Evolutionary conservation across 805 yeast species (phyloP).

Genomic region (Candida fluviatilis): DNA sequence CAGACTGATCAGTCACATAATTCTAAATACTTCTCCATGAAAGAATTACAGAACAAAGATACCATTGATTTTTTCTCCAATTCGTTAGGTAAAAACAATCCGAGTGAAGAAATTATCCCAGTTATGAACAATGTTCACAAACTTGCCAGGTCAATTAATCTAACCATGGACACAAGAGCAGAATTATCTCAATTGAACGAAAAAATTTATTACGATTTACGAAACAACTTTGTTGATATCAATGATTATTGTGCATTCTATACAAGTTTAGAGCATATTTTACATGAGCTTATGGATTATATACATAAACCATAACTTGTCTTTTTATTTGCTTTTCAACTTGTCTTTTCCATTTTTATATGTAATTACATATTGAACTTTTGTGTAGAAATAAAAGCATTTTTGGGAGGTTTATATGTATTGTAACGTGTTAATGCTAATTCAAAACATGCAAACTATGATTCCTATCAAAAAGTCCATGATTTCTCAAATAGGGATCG

Average conservation of each 20-base stretch:
- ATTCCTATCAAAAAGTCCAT: constrained; percentile 71
- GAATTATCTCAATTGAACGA: constrained; percentile 33
- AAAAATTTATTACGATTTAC: constrained; percentile 36
- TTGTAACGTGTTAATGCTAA: too few relatives aligned
- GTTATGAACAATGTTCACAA: constrained; percentile 3
- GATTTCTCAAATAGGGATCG: constrained; percentile 79
- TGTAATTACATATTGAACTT: too few relatives aligned
- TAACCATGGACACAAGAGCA: constrained; percentile 12
- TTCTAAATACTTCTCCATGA: neutral
- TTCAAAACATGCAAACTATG: constrained; percentile 35
- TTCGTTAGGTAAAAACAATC: neutral
- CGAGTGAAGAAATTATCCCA: neutral
- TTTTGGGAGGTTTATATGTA: too few relatives aligned
- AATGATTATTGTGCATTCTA: constrained; percentile 44
- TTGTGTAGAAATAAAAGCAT: too few relatives aligned
- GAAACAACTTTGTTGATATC: constrained; percentile 40
- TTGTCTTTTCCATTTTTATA: too few relatives aligned
- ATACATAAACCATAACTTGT: constrained; percentile 11
- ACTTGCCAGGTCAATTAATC: neutral
- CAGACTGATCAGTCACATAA: neutral
- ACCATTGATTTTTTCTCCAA: constrained; percentile 1
- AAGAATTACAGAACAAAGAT: neutral
- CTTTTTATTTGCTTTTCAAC: too few relatives aligned
- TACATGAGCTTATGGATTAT: constrained; percentile 37
- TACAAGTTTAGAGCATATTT: constrained; percentile 35